phyloP scores from a whole-genome alignment of 108 stramenopile genomes.

The Nannochloropsis gaditana region DNA sequence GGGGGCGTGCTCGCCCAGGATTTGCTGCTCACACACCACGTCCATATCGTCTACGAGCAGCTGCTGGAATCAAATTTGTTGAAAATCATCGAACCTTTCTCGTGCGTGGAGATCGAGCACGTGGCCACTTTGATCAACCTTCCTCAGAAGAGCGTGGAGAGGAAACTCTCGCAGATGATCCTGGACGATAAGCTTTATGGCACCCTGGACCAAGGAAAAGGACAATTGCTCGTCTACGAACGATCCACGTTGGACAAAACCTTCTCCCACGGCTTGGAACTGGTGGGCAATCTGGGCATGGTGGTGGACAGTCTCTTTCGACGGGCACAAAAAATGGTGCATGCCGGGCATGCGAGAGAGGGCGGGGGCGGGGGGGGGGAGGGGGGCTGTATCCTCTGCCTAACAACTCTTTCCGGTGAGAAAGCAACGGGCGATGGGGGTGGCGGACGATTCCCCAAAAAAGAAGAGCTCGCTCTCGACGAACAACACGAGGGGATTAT shows the following conservation, averaged over 20 bases:
- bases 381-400: neutral
- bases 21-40: conserved; percentile 86
- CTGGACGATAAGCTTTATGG: conserved; percentile 91
- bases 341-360: conserved; percentile 15
- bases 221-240: conserved; percentile 67
- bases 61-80: conserved; percentile 84
- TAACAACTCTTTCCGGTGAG: no score
- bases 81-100: conserved; percentile 92
- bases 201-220: conserved; percentile 97
- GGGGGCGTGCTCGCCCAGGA: conserved; percentile 68
- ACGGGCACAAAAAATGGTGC: conserved; percentile 49
- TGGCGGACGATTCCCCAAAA: no score
- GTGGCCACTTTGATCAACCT: conserved; percentile 89
- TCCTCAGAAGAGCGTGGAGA: conserved; percentile 71
- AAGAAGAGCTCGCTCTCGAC: no score
- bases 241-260: conserved; percentile 47
- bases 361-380: neutral
- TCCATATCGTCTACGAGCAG: conserved; percentile 87
- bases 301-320: conserved; percentile 53
- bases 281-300: conserved; percentile 52
- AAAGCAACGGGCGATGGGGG: no score
- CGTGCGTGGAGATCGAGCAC: conserved; percentile 91
- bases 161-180: conserved; percentile 98
- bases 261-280: conserved; percentile 49
- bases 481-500: no score